Evolutionary conservation across 345 rosid species (phyloP).

Genomic region (Hibiscus tridactylites): DNA sequence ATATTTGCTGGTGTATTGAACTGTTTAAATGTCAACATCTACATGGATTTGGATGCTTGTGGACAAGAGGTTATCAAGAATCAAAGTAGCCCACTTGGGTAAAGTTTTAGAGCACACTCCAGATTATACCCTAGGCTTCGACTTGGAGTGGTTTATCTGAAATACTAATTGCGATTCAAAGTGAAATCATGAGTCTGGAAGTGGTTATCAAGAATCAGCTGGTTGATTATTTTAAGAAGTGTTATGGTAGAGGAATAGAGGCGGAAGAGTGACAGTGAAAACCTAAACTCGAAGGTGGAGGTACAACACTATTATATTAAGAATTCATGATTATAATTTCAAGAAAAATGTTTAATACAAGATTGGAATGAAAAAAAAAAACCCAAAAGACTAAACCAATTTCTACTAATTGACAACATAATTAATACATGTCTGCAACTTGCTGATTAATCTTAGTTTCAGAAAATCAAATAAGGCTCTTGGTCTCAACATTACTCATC

Average conservation of each 20-base stretch:
- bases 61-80: conserved; percentile 6
- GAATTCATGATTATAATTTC: neutral
- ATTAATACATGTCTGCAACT: conserved; percentile 19
- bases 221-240: too few relatives aligned
- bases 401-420: neutral
- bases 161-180: conserved; percentile 7
- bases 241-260: too few relatives aligned
- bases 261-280: too few relatives aligned
- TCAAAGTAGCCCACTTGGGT: conserved; percentile 9
- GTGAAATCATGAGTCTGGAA: conserved; percentile 14
- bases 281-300: too few relatives aligned
- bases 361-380: too few relatives aligned
- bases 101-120: neutral
- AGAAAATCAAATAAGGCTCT: conserved; percentile 6
- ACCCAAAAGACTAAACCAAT: neutral
- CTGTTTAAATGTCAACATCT: conserved; percentile 18
- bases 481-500: neutral
- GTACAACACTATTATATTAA: neutral
- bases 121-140: neutral
- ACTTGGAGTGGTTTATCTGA: conserved; percentile 10
- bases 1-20: conserved; percentile 1
- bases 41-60: conserved; percentile 1
- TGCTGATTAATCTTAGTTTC: conserved; percentile 5
- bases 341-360: neutral
- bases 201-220: neutral